Evolutionary conservation across 1,284 basidiomycete species (phyloP).

Genomic region (Leccinum subfulvum): DNA sequence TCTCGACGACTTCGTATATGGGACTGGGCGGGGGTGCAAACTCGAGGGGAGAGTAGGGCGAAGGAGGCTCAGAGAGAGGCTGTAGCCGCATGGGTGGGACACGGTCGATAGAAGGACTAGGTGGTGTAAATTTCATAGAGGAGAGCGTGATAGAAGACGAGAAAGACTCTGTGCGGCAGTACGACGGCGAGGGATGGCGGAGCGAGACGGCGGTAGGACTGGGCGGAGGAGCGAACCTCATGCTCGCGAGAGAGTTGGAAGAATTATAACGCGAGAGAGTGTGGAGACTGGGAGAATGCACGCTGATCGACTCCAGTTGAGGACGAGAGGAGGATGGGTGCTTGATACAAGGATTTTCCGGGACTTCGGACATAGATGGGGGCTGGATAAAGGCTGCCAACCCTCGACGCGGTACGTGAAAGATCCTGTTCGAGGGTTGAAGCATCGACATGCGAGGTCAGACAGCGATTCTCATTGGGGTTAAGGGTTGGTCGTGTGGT

Average conservation of each 20-base stretch:
- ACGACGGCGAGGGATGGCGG: slow-evolving; percentile 11
- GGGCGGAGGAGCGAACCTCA: slow-evolving; percentile 32
- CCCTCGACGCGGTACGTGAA: too few species aligned
- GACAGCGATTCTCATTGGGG: too few species aligned
- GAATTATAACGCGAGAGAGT: slow-evolving; percentile 21
- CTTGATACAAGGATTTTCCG: slow-evolving; percentile 14
- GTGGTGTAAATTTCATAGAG: slow-evolving; percentile 30
- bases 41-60: slow-evolving; percentile 31
- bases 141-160: slow-evolving; percentile 24
- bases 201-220: slow-evolving; percentile 22
- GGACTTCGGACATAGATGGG: slow-evolving; percentile 33
- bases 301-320: slow-evolving; percentile 20
- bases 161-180: slow-evolving; percentile 8
- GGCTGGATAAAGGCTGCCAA: too few species aligned
- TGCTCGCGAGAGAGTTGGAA: slow-evolving; percentile 25
- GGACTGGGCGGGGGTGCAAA: slow-evolving; percentile 26
- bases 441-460: too few species aligned
- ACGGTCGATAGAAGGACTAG: slow-evolving; percentile 25
- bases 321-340: slow-evolving; percentile 13
- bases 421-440: too few species aligned
- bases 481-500: too few species aligned
- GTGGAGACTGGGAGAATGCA: slow-evolving; percentile 22
- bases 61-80: slow-evolving; percentile 25
- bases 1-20: slow-evolving; percentile 25
- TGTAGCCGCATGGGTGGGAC: slow-evolving; percentile 9